phyloP scores from a whole-genome alignment of 148 eudicot genomes.

The Dysphania ambrosioides region DNA sequence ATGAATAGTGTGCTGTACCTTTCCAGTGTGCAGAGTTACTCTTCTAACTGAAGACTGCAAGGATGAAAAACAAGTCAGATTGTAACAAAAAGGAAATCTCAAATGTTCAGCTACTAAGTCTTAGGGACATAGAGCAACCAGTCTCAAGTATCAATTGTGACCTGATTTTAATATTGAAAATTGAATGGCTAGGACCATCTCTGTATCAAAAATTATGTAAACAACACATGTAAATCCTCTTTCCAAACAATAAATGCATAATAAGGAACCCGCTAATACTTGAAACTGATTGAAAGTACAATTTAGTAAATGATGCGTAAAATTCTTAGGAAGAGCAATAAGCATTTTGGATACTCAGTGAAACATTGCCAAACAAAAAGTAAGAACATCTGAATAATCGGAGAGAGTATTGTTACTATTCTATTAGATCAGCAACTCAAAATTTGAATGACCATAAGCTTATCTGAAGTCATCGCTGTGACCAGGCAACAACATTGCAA shows the following conservation, averaged over 20 bases:
- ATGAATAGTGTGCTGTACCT: slow-evolving; percentile 43
- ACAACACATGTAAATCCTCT: background rate
- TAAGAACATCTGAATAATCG: background rate
- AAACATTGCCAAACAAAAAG: background rate
- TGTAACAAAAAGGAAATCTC: background rate
- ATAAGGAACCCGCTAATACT: background rate
- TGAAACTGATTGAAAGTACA: background rate
- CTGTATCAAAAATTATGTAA: background rate
- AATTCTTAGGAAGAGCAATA: background rate
- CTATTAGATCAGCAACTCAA: background rate
- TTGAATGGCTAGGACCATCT: background rate
- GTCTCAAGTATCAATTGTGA: background rate
- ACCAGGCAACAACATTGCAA: background rate
- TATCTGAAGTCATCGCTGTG: no score
- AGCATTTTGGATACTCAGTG: background rate
- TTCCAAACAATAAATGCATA: background rate
- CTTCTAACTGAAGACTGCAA: slow-evolving; percentile 90
- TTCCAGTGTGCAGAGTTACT: slow-evolving; percentile 69
- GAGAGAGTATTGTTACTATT: background rate
- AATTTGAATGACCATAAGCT: background rate
- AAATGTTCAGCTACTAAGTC: background rate
- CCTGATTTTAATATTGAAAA: background rate
- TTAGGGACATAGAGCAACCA: background rate
- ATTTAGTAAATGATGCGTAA: background rate
- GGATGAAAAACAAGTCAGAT: slow-evolving; percentile 22